Base-by-base conservation (phyloP, 352 stramenopile species). In the Blastocystis hominis region DNA sequence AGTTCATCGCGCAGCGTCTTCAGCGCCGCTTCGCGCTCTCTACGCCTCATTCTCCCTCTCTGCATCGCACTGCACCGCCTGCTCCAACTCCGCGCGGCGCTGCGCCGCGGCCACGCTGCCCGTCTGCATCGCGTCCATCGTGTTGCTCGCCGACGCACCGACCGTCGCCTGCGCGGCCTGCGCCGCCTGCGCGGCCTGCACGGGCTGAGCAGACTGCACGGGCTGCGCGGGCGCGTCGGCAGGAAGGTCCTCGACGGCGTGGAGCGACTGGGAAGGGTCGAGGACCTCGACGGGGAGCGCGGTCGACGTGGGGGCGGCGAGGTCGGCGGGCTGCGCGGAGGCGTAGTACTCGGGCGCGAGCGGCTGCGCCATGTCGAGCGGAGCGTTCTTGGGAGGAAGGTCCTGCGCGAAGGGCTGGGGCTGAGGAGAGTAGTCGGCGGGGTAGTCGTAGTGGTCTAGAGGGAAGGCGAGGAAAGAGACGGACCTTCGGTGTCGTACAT, bases 371-470 rank as follows among this genome's bases (percentile, higher is more conserved):
- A 2, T 36, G 38, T 70, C 24, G 0, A 44, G 10, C 6, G 15
- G 1, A 15, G 24, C 7, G 20, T 3, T 15, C 46, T 40, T 13
- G 3, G 30, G 63, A 46, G 24, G 63, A 1, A 75, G 36, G 9
- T 75, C 63, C 30, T 75, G 36, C 13, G 50, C 13, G n/a, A n/a
- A 59, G 1, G 10, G 10, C 13, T 0, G 10, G 50, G 13, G 50
- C 50, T 59, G 50, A 20, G 15, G 36, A 34, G n/a, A 55, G 40
- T 59, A 66, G 15, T 84, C 72, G 5, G 42, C 72, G n/a, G 72
- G 72, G 40, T 68, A 64, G 24, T 84, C 46, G 44, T 54, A 84
- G 15, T 20, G 34, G 20, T 84, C 72, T 84, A 84, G 6, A 24
- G 13, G 13, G 66, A 15, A 84, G n/a, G 3, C 36, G 54, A n/a